Evolutionary conservation across 305 asterid species (phyloP).

Genomic region (Fraxinus floribunda): DNA sequence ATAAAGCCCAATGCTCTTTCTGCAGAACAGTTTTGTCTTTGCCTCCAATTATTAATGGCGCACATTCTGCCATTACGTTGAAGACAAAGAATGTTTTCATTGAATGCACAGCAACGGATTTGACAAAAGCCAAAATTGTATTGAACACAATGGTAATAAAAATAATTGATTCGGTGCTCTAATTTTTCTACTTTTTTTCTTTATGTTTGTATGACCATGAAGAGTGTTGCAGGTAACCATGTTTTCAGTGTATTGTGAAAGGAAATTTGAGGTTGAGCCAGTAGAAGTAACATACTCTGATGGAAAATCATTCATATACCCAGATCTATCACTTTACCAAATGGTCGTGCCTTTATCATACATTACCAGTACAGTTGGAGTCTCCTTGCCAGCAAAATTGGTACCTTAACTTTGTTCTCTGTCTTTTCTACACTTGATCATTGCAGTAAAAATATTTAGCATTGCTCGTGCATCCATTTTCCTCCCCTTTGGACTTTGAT

Average conservation of each 20-base stretch:
- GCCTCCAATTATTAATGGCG: slow-evolving; percentile 93
- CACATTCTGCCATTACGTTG: slow-evolving; percentile 85
- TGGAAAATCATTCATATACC: slow-evolving; percentile 59
- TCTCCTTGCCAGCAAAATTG: slow-evolving; percentile 63
- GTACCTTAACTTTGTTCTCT: slow-evolving; percentile 33
- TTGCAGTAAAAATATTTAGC: slow-evolving; percentile 1
- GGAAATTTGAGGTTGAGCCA: slow-evolving; percentile 84
- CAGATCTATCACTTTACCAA: slow-evolving; percentile 67
- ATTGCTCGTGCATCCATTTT: neutral
- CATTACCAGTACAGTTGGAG: slow-evolving; percentile 57
- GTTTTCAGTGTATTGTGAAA: slow-evolving; percentile 83
- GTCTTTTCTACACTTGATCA: neutral
- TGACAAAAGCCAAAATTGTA: slow-evolving; percentile 84
- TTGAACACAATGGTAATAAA: slow-evolving; percentile 80
- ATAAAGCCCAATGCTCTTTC: slow-evolving; percentile 14
- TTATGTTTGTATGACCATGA: neutral
- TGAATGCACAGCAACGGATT: slow-evolving; percentile 97
- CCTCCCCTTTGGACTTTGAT: slow-evolving; percentile 4
- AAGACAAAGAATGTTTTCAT: slow-evolving; percentile 84
- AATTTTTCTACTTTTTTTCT: slow-evolving; percentile 5
- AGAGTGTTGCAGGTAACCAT: slow-evolving; percentile 66
- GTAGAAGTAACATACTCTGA: slow-evolving; percentile 71
- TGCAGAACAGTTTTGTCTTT: slow-evolving; percentile 93
- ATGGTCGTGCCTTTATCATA: slow-evolving; percentile 76
- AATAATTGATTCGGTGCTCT: slow-evolving; percentile 4